Evolutionary conservation across 2,329 filamentous ascomycete genomes (phyloP).

Genomic region (Periconia sp.): DNA sequence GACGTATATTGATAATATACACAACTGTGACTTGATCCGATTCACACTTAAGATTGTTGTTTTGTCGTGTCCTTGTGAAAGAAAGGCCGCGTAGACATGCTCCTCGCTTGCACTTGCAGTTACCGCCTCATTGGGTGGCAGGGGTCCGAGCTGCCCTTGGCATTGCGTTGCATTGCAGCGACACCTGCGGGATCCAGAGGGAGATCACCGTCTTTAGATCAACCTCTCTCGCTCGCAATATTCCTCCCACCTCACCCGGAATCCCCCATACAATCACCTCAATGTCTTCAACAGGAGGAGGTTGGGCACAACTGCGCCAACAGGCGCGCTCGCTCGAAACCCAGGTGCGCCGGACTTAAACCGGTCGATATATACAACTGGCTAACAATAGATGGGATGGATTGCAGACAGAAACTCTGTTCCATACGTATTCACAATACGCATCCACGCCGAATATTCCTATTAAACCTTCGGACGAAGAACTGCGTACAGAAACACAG

Average conservation of each 20-base stretch:
- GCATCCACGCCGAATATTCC: constrained; percentile 78
- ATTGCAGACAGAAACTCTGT: constrained; percentile 75
- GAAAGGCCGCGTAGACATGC: background rate
- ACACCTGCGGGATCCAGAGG: constrained; percentile 10
- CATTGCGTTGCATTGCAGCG: constrained; percentile 20
- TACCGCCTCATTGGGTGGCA: background rate
- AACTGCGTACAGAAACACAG: constrained; percentile 75
- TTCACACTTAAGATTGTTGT: too few species aligned
- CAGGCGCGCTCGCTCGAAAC: constrained; percentile 87
- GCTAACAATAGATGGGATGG: constrained; percentile 20
- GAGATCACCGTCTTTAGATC: constrained; percentile 6
- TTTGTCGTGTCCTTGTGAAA: background rate
- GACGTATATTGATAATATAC: too few species aligned
- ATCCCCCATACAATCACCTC: constrained; percentile 1
- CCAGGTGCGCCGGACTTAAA: constrained; percentile 63
- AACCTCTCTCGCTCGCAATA: background rate
- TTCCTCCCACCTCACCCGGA: background rate
- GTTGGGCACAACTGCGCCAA: constrained; percentile 93
- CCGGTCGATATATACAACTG: constrained; percentile 8
- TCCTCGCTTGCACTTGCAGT: background rate
- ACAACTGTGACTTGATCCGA: too few species aligned
- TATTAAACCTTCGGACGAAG: constrained; percentile 81
- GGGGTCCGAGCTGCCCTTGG: constrained; percentile 22
- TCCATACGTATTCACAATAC: constrained; percentile 89
- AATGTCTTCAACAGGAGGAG: constrained; percentile 45